phyloP scores from a whole-genome alignment of 1,284 basidiomycete species.

The Austropuccinia psidii region DNA sequence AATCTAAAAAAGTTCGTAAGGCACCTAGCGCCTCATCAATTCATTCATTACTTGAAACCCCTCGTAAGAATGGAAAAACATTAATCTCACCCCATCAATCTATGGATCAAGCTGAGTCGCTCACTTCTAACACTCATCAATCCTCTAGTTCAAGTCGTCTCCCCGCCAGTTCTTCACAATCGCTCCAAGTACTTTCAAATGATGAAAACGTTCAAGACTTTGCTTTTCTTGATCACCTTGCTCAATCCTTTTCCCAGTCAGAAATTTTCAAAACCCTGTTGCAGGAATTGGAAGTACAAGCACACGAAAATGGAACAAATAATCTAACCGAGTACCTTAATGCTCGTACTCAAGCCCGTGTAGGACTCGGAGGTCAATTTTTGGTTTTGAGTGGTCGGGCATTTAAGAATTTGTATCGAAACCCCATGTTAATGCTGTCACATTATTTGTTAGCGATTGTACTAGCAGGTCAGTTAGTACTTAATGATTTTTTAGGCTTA shows the following conservation, averaged over 20 bases:
- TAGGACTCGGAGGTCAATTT: constrained; percentile 81
- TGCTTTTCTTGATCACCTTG: constrained; percentile 57
- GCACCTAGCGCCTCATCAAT: not conserved
- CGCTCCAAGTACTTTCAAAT: too few species aligned
- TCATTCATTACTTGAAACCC: not conserved
- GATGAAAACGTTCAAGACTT: not conserved
- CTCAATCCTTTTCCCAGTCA: constrained; percentile 64
- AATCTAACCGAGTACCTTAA: not conserved
- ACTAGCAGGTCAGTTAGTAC: constrained; percentile 61
- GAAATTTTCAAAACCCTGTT: constrained; percentile 59
- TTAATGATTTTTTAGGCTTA: not conserved
- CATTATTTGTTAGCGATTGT: constrained; percentile 80
- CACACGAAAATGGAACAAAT: constrained; percentile 44
- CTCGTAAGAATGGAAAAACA: not conserved
- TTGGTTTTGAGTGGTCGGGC: constrained; percentile 83
- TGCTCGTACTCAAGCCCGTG: constrained; percentile 51
- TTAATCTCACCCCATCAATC: constrained; percentile 2
- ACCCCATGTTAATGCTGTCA: constrained; percentile 79
- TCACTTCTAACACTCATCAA: not conserved
- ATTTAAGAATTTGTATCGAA: constrained; percentile 89
- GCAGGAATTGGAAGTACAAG: constrained; percentile 59
- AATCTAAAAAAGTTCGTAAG: not conserved
- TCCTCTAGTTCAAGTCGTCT: not conserved
- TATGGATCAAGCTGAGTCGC: not conserved
- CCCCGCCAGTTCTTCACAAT: not conserved